These are phyloP conservation scores for Pelargonium cotyledonis DNA, from an alignment of 441 rosid genomes.

Conservation along the genomic window DNA sequence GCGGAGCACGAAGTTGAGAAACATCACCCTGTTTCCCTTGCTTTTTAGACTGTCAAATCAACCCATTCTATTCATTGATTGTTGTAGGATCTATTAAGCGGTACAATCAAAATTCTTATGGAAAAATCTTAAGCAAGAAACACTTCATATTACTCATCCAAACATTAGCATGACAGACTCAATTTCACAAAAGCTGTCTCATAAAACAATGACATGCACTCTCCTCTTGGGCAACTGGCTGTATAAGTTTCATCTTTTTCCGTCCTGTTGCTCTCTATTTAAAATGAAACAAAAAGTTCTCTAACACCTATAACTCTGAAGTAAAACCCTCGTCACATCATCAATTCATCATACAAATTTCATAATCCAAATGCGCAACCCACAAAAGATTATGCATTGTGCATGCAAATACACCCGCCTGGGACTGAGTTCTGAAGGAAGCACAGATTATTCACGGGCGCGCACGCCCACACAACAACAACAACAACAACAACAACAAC, in stretches of 20 bases:
- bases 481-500: no score
- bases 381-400: no score
- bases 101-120: not conserved
- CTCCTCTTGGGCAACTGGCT: not conserved
- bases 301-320: not conserved
- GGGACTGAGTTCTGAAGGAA: no score
- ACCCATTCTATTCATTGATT: not conserved
- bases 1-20: constrained; percentile 53
- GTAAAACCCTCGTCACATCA: not conserved
- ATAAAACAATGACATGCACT: not conserved
- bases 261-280: not conserved
- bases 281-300: not conserved
- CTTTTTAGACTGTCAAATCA: constrained; percentile 47
- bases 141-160: not conserved
- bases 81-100: constrained; percentile 1
- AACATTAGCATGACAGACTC: not conserved
- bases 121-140: not conserved
- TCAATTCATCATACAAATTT: not conserved
- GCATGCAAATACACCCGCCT: no score
- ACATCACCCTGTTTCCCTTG: constrained; percentile 61
- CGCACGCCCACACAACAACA: no score
- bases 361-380: not conserved
- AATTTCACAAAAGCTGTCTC: not conserved
- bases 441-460: no score
- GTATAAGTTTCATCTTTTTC: not conserved